Percentiles rank a stretch among this genome's conserved stretches.
Conservation (phyloP, 805 yeast species). For the Saccharomycodes ludwigii region DNA sequence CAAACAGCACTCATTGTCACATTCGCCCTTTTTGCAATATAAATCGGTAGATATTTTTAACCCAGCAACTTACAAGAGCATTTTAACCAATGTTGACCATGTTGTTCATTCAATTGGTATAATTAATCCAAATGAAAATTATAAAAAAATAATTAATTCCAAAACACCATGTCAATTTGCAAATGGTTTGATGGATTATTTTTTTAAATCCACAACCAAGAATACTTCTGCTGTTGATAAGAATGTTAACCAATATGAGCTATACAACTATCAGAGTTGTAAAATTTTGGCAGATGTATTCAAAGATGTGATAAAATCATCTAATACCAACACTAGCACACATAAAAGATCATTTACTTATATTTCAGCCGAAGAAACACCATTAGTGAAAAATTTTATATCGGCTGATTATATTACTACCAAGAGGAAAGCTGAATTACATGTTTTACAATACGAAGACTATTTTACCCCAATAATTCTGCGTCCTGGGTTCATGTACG, state of each 20-base stretch:
- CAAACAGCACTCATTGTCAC: slow-evolving; percentile 27
- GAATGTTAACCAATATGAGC: slow-evolving; percentile 39
- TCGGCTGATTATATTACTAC: slow-evolving; percentile 64
- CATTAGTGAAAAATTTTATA: slow-evolving; percentile 28
- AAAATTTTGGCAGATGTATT: slow-evolving; percentile 47
- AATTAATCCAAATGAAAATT: slow-evolving; percentile 52
- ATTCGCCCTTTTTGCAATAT: slow-evolving; percentile 35
- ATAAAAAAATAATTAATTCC: slow-evolving; percentile 39
- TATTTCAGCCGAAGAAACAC: slow-evolving; percentile 67
- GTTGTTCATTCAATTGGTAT: slow-evolving; percentile 82
- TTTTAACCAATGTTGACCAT: slow-evolving; percentile 38
- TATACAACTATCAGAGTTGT: slow-evolving; percentile 61
- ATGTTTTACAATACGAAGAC: slow-evolving; percentile 30
- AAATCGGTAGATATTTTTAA: slow-evolving; percentile 53
- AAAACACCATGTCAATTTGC: slow-evolving; percentile 13
- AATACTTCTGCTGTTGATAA: slow-evolving; percentile 9
- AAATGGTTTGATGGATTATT: slow-evolving; percentile 1
- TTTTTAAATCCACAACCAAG: slow-evolving; percentile 9
- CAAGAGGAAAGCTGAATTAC: slow-evolving; percentile 67
- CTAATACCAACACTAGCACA: slow-evolving; percentile 7
- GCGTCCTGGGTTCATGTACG: slow-evolving; percentile 81
- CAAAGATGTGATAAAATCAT: slow-evolving; percentile 17
- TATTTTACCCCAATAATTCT: slow-evolving; percentile 47
- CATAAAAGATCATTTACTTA: slow-evolving; percentile 46
- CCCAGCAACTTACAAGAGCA: slow-evolving; percentile 40